phyloP scores from a whole-genome alignment of 2,329 filamentous ascomycete species.

The Exutisphaerella laricina region DNA sequence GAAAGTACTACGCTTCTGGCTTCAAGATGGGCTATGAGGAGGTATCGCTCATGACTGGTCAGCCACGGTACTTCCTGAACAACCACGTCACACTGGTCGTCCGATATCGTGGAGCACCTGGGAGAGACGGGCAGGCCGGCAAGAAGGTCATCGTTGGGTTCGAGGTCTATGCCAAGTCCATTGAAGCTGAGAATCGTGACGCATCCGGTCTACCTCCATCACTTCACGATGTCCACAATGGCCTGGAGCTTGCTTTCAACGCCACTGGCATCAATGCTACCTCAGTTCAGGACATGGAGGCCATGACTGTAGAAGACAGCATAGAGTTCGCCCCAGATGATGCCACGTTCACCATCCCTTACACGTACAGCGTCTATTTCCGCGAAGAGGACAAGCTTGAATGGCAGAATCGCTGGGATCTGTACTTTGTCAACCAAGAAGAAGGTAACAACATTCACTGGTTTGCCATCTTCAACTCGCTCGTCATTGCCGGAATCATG shows the following conservation, averaged over 20 bases:
- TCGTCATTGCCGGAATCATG: constrained; percentile 74
- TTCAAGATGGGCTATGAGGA: constrained; percentile 84
- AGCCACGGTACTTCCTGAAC: constrained; percentile 68
- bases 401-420: constrained; percentile 79
- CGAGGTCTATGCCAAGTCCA: constrained; percentile 83
- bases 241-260: constrained; percentile 63
- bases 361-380: constrained; percentile 87
- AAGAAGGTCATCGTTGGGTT: constrained; percentile 82
- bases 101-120: constrained; percentile 66
- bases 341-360: constrained; percentile 66
- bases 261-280: constrained; percentile 55
- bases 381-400: constrained; percentile 74
- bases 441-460: constrained; percentile 78
- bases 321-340: constrained; percentile 54
- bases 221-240: constrained; percentile 56
- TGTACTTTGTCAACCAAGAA: constrained; percentile 84
- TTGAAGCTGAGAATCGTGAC: constrained; percentile 57
- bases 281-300: constrained; percentile 47
- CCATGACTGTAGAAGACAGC: constrained; percentile 48
- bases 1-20: constrained; percentile 83
- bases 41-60: constrained; percentile 52
- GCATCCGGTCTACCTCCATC: constrained; percentile 63
- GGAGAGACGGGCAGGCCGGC: constrained; percentile 61
- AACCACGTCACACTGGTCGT: constrained; percentile 86
- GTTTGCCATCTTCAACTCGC: constrained; percentile 80